These are phyloP conservation scores for Exophiala sp. DNA, from an alignment of 2,329 filamentous ascomycete genomes.

Conservation along the genomic window DNA sequence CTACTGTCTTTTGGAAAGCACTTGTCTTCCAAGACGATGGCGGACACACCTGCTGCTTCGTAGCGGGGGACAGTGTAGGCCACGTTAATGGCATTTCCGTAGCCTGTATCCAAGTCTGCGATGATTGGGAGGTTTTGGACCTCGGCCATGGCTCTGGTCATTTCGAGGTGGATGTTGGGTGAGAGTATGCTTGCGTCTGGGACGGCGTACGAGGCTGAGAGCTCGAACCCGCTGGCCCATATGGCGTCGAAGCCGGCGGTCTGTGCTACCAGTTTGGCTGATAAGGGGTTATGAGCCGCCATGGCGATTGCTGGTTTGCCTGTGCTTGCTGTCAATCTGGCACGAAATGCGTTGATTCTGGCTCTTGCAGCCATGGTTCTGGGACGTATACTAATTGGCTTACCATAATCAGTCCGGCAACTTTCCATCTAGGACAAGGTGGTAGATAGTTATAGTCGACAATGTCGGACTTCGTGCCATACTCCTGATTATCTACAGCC, in stretches of 20 bases:
- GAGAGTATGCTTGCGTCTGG: constrained; percentile 19
- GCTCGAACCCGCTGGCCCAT: constrained; percentile 19
- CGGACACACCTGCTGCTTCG: constrained; percentile 52
- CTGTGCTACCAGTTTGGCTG: constrained; percentile 12
- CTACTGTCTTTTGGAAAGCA: constrained; percentile 17
- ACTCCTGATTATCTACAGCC: no score
- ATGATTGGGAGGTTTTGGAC: constrained; percentile 41
- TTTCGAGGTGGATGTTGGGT: constrained; percentile 8
- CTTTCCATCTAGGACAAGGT: no score
- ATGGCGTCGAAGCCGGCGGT: constrained; percentile 11
- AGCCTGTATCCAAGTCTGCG: constrained; percentile 54
- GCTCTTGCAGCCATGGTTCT: background rate
- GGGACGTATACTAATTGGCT: no score
- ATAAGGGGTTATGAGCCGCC: constrained; percentile 12
- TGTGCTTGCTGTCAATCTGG: background rate
- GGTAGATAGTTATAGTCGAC: no score
- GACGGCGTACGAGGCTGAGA: constrained; percentile 14
- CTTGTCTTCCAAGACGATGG: constrained; percentile 54
- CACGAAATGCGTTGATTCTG: background rate
- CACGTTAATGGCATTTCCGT: constrained; percentile 48
- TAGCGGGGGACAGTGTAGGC: constrained; percentile 49
- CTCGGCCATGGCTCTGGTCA: constrained; percentile 8
- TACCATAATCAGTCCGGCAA: no score
- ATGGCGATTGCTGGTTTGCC: constrained; percentile 8
- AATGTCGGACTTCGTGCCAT: no score